phyloP scores from a whole-genome alignment of 2,329 filamentous ascomycete species.

The Clathrospora elynae region DNA sequence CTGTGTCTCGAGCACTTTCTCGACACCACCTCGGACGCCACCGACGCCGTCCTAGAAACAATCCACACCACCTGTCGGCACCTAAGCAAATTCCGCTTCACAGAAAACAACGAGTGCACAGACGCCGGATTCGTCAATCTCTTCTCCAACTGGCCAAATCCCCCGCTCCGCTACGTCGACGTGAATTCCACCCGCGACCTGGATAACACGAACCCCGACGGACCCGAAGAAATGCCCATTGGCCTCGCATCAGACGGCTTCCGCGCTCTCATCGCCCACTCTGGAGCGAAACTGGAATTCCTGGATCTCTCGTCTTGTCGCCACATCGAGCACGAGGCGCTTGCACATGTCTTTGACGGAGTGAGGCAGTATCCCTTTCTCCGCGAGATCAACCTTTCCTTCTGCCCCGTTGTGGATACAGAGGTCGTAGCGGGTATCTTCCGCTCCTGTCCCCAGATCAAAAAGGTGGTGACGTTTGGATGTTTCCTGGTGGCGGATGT shows the following conservation, averaged over 20 bases:
- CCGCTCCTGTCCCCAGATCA: conserved; percentile 63
- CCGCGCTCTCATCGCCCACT: conserved; percentile 81
- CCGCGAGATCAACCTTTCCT: conserved; percentile 75
- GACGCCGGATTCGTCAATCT: conserved; percentile 74
- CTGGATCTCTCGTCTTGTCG: conserved; percentile 85
- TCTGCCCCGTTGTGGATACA: conserved; percentile 71
- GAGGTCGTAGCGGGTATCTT: conserved; percentile 68
- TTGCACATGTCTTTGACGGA: conserved; percentile 73
- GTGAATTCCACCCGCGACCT: conserved; percentile 77
- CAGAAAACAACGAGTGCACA: conserved; percentile 74
- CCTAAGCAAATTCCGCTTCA: conserved; percentile 79
- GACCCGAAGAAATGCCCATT: conserved; percentile 62
- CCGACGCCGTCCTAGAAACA: conserved; percentile 63
- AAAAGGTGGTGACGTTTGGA: conserved; percentile 65
- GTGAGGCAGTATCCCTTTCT: conserved; percentile 68
- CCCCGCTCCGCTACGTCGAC: conserved; percentile 71
- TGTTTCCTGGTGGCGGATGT: conserved; percentile 65
- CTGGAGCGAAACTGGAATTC: conserved; percentile 66
- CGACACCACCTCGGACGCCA: conserved; percentile 64
- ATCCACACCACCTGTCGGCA: conserved; percentile 72
- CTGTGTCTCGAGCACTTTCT: conserved; percentile 75
- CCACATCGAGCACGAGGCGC: conserved; percentile 73
- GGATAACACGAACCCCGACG: conserved; percentile 71
- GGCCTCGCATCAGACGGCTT: conserved; percentile 80
- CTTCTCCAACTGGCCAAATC: conserved; percentile 78